Evolutionary conservation across 768 basidiomycete species (phyloP).

Genomic region (Gymnopilus dilepis): DNA sequence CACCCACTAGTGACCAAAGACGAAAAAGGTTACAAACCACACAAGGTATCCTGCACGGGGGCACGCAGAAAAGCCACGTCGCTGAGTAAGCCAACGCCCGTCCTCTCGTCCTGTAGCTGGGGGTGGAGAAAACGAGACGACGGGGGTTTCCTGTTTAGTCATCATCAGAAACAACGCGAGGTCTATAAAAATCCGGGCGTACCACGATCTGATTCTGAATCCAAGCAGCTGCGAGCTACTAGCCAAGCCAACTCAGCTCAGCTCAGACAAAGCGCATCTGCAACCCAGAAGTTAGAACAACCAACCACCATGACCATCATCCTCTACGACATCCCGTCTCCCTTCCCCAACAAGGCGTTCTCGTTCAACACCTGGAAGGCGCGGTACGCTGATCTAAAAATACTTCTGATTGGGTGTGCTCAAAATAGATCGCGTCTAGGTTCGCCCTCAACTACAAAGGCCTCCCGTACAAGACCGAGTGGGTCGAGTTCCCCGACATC

Average conservation of each 20-base stretch:
- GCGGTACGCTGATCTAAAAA: neutral
- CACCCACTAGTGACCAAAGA: no score
- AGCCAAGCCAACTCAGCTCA: neutral
- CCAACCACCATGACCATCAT: neutral
- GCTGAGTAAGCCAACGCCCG: no score
- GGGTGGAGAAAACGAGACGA: no score
- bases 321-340: neutral
- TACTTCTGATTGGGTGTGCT: neutral
- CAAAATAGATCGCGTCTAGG: neutral
- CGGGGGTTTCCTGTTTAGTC: neutral
- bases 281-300: no score
- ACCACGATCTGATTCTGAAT: neutral
- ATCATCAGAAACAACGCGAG: neutral
- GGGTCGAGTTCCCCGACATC: conserved; percentile 58
- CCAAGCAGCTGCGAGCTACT: no score
- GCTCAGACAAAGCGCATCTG: neutral
- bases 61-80: no score
- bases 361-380: conserved; percentile 4
- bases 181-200: neutral
- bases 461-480: conserved; percentile 49
- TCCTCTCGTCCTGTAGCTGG: no score
- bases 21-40: no score
- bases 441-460: conserved; percentile 38
- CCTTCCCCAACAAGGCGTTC: neutral
- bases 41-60: no score